Base-by-base conservation (phyloP, 331 rosid species). In the Acacia concinna region DNA sequence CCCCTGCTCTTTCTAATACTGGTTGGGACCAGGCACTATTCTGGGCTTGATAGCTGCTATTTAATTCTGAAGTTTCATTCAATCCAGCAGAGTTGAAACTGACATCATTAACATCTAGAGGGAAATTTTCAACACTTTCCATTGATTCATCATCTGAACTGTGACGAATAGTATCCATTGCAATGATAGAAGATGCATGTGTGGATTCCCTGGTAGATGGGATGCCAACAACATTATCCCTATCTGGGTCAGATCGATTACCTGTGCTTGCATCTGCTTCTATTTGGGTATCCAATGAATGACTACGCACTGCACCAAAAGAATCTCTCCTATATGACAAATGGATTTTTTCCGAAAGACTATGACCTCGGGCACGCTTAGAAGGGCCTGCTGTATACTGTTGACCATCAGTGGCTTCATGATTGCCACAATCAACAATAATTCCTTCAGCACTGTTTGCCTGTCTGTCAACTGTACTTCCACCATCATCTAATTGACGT, bases 111-210 rank as follows among this genome's bases (percentile, higher is more conserved):
- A 87, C 82, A 79, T 87, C 85, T 25, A 84, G 88, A 2, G 97
- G 99, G 79, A 81, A 81, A 76, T 96, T 96, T 70, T 96, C 99
- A 83, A 96, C 99, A 83, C 99, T 96, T 85, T 92, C 99, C 99
- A 96, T 96, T 54, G 98, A 93, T 85, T 91, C 94, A 59, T 84
- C 97, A 82, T 93, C 89, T 68, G 91, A 88, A 77, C 82, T 74
- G 41, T 91, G 94, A 88, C 85, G 81, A 59, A 85, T 62, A 0
- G 87, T 93, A 84, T 96, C 91, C 99, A 96, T 90, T 2, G 99
- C 99, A 86, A 96, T 91, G 65, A 96, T 88, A 59, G 99, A 96
- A 62, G 99, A 96, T 20, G 98, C 99, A 75, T 91, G 97, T 4
- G 97, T 72, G 15, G 98, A 93, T 82, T 96, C 97, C 87, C 92